Percentiles rank a stretch among this genome's conserved stretches.
phyloP scores from a whole-genome alignment of 140 eudicot species.

The Stevia rebaudiana region DNA sequence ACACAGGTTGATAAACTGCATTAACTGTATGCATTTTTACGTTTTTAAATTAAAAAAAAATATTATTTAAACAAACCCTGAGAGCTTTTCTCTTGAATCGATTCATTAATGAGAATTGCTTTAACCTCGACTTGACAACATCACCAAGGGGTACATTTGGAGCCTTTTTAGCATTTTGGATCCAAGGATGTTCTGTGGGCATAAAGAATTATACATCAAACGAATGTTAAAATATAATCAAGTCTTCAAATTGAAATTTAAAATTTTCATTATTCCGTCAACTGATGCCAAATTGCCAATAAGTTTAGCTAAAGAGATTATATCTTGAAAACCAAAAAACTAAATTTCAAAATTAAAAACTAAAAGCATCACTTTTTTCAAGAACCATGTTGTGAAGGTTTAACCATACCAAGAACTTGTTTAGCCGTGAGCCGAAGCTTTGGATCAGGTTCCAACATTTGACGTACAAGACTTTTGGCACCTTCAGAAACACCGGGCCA shows the following conservation, averaged over 20 bases:
- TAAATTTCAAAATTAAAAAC: background rate
- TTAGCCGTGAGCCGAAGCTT: constrained; percentile 73
- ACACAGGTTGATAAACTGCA: background rate
- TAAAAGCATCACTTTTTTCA: background rate
- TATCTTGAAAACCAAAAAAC: background rate
- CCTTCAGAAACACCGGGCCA: constrained; percentile 91
- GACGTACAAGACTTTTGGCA: constrained; percentile 81
- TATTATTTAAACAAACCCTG: constrained; percentile 43
- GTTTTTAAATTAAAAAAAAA: background rate
- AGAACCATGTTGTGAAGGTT: background rate
- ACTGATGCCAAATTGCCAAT: background rate
- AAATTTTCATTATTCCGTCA: background rate
- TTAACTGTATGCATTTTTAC: background rate
- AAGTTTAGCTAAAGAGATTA: background rate
- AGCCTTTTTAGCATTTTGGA: constrained; percentile 87
- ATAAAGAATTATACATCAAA: constrained; percentile 15
- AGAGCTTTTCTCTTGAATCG: constrained; percentile 93
- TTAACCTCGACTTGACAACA: constrained; percentile 84
- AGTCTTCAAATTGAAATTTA: background rate
- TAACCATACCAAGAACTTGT: constrained; percentile 74
- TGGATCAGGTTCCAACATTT: constrained; percentile 87
- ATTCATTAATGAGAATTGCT: constrained; percentile 91
- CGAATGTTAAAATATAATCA: background rate
- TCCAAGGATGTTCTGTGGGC: constrained; percentile 76
- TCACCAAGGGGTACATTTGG: constrained; percentile 93